Conservation (phyloP, 1,139 yeast species). For the Hyphopichia wangnamkhiaoensis region DNA sequence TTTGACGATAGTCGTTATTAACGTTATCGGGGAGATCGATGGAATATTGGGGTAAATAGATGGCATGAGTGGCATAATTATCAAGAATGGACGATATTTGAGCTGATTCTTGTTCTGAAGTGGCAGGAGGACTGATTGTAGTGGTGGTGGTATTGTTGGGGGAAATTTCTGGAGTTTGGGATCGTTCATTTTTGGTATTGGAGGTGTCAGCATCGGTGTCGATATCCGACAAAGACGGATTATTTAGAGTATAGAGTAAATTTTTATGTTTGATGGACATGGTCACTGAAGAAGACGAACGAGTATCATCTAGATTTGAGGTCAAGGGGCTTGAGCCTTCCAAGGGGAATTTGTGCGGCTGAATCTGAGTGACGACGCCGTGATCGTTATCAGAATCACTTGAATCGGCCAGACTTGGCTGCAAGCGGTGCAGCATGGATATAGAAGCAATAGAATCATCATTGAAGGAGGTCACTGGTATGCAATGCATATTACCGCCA, state of each 20-base stretch:
- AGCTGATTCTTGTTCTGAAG: constrained; percentile 7
- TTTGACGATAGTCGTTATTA: constrained; percentile 30
- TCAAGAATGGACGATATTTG: constrained; percentile 20
- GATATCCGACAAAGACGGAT: constrained; percentile 44
- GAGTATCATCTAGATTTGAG: background rate
- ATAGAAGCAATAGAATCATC: constrained; percentile 6
- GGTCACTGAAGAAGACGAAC: constrained; percentile 13
- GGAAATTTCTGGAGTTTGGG: too few species aligned
- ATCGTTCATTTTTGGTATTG: background rate
- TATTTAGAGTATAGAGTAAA: constrained; percentile 42
- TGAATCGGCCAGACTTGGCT: background rate
- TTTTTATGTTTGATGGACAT: constrained; percentile 38
- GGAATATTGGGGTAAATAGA: constrained; percentile 40
- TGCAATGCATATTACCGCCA: constrained; percentile 38
- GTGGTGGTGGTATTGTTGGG: too few species aligned
- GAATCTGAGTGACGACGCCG: constrained; percentile 1
- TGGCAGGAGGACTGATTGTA: background rate
- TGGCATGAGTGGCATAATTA: constrained; percentile 35
- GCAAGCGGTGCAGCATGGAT: background rate
- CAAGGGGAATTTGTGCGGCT: too few species aligned
- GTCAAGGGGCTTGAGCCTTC: constrained; percentile 4
- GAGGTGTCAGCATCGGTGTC: constrained; percentile 26
- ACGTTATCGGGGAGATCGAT: constrained; percentile 36
- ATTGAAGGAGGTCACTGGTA: constrained; percentile 33
- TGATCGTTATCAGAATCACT: constrained; percentile 4